Conservation (phyloP, 805 yeast genomes). For the Wickerhamomyces xylosicus region DNA sequence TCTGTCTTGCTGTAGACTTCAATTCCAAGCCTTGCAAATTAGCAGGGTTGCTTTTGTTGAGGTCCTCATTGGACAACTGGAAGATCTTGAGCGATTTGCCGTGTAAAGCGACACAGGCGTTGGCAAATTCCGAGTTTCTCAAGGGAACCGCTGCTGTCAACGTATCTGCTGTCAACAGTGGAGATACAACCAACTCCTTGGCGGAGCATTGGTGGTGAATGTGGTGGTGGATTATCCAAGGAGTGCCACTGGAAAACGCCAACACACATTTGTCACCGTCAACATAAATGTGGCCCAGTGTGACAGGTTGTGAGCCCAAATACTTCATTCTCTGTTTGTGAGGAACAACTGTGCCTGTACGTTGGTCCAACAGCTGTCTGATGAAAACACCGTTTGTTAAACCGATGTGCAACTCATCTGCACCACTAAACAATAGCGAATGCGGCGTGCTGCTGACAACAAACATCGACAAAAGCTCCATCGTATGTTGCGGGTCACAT, state of each 20-base stretch:
- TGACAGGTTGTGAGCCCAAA: constrained; percentile 60
- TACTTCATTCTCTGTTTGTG: constrained; percentile 47
- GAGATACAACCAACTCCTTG: background rate
- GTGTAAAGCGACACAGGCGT: too few species aligned
- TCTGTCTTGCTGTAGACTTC: constrained; percentile 39
- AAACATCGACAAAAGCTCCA: too few species aligned
- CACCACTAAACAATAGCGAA: too few species aligned
- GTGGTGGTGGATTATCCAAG: background rate
- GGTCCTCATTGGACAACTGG: constrained; percentile 40
- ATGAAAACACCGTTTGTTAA: constrained; percentile 77
- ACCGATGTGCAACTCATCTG: constrained; percentile 76
- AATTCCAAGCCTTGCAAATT: constrained; percentile 30
- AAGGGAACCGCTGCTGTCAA: too few species aligned
- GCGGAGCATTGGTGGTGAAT: background rate
- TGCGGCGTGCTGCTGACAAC: too few species aligned
- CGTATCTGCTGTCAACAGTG: constrained; percentile 26
- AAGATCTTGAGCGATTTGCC: constrained; percentile 36
- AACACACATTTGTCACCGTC: background rate
- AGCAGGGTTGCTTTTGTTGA: constrained; percentile 37
- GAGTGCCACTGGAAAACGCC: background rate
- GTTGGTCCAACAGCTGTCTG: constrained; percentile 43
- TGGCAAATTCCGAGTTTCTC: too few species aligned
- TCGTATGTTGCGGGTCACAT: constrained; percentile 43
- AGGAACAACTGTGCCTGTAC: constrained; percentile 52
- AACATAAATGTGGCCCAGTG: constrained; percentile 21